Conservation (phyloP, 495 filamentous ascomycete genomes). For the Penicillium verhagenii region DNA sequence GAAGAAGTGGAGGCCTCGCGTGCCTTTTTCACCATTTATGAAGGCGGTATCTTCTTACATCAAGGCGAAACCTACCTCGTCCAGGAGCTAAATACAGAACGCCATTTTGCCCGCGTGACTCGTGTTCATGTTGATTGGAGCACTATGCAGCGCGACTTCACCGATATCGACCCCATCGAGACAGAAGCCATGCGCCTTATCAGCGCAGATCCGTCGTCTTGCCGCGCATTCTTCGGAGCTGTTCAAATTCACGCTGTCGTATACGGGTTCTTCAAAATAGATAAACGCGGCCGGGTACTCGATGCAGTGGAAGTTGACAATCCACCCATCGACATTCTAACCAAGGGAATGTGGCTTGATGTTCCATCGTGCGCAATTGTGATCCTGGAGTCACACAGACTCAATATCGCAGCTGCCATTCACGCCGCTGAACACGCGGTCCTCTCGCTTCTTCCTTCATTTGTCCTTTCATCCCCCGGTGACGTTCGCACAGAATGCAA, state of each 20-base stretch:
- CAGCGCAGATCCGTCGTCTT: constrained; percentile 34
- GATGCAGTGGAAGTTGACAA: constrained; percentile 93
- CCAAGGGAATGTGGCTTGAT: constrained; percentile 96
- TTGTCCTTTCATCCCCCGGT: constrained; percentile 80
- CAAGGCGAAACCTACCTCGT: constrained; percentile 92
- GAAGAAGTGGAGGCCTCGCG: constrained; percentile 96
- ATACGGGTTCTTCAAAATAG: constrained; percentile 95
- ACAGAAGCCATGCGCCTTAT: constrained; percentile 79
- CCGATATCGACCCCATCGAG: constrained; percentile 90
- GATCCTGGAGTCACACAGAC: constrained; percentile 65
- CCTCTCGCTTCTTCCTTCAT: constrained; percentile 81
- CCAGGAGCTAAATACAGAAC: constrained; percentile 79
- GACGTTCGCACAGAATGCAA: constrained; percentile 97
- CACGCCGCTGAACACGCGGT: constrained; percentile 94
- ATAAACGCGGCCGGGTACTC: constrained; percentile 76
- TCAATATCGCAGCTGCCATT: constrained; percentile 87
- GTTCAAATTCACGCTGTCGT: constrained; percentile 83
- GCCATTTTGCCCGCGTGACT: constrained; percentile 69
- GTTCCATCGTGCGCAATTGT: constrained; percentile 76
- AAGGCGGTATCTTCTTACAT: constrained; percentile 96
- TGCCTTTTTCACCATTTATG: constrained; percentile 94
- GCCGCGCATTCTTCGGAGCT: constrained; percentile 75
- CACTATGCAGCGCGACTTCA: constrained; percentile 89
- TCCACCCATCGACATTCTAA: constrained; percentile 78
- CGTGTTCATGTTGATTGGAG: constrained; percentile 94